Percentiles rank a stretch among this genome's conserved stretches.
These are phyloP conservation scores for Xylaria sp. DNA, from an alignment of 2,329 filamentous ascomycete genomes.

Conservation along the genomic window DNA sequence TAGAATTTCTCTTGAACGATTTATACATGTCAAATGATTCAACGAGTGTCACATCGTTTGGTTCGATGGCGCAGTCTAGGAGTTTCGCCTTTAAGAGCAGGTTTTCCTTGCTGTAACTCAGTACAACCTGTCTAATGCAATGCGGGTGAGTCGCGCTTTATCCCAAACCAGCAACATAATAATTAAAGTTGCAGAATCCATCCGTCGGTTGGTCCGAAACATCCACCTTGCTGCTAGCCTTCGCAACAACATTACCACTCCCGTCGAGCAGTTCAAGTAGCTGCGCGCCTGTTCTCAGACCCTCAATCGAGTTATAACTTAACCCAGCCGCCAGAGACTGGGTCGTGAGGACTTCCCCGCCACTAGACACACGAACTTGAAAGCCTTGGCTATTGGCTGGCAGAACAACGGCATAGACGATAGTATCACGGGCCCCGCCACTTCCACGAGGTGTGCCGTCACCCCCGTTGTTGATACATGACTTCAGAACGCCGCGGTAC, in stretches of 20 bases:
- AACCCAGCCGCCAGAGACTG: slow-evolving; percentile 39
- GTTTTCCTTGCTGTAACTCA: not conserved
- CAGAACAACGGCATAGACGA: slow-evolving; percentile 49
- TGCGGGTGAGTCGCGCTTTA: slow-evolving; percentile 18
- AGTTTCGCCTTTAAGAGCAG: too few species aligned
- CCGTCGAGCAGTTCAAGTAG: slow-evolving; percentile 46
- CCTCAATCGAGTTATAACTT: slow-evolving; percentile 44
- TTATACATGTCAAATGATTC: not conserved
- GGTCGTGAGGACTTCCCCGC: slow-evolving; percentile 41
- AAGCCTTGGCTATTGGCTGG: slow-evolving; percentile 29
- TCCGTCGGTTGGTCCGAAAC: slow-evolving; percentile 41
- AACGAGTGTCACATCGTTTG: not conserved
- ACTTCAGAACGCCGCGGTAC: slow-evolving; percentile 45
- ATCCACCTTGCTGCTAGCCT: slow-evolving; percentile 39
- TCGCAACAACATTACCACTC: slow-evolving; percentile 39
- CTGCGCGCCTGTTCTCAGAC: slow-evolving; percentile 44
- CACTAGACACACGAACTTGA: slow-evolving; percentile 44
- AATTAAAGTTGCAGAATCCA: slow-evolving; percentile 49
- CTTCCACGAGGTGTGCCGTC: slow-evolving; percentile 41
- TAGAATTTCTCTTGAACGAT: not conserved
- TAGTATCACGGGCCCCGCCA: slow-evolving; percentile 44
- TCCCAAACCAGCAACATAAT: slow-evolving; percentile 45
- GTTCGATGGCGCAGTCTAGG: not conserved
- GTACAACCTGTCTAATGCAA: not conserved
- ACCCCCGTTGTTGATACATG: slow-evolving; percentile 35